A percentile compares a stretch with the other conserved stretches of the same genome.
Evolutionary conservation across 2,329 filamentous ascomycete genomes (phyloP).

Genomic region (Colletotrichum viniferum): DNA sequence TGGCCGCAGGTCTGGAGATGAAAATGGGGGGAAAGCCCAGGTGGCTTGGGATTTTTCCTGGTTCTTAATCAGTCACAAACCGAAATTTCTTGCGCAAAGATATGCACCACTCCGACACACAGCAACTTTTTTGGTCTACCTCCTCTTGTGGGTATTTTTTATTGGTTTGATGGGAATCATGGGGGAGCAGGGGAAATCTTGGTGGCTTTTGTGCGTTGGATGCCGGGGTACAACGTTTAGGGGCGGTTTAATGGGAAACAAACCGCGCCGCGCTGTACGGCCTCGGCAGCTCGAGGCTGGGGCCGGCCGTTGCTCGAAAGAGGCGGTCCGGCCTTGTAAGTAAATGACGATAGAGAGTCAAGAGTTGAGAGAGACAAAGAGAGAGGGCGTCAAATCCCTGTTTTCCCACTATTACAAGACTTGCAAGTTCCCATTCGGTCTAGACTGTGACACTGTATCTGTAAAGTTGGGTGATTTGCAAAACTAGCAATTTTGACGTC

Average conservation of each 20-base stretch:
- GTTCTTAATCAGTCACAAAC: constrained; percentile 22
- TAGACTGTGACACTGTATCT: neutral
- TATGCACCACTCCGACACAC: constrained; percentile 13
- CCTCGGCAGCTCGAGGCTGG: constrained; percentile 2
- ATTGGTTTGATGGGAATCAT: constrained; percentile 9
- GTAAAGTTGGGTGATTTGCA: neutral
- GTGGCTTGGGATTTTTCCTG: constrained; percentile 36
- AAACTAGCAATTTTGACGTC: neutral
- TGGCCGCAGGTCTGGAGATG: constrained; percentile 26
- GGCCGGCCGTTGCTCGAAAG: constrained; percentile 17
- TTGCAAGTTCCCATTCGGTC: neutral
- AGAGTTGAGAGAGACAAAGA: neutral
- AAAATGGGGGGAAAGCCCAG: constrained; percentile 40
- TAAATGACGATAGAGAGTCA: constrained; percentile 17
- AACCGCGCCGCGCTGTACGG: neutral
- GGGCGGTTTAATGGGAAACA: neutral
- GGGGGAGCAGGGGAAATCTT: neutral
- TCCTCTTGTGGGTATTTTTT: constrained; percentile 12
- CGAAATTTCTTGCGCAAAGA: neutral
- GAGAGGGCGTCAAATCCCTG: constrained; percentile 18
- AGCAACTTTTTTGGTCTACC: constrained; percentile 1
- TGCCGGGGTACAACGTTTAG: neutral
- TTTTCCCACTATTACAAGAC: constrained; percentile 6
- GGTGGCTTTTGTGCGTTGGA: constrained; percentile 9
- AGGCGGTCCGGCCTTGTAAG: constrained; percentile 14